Conservation (phyloP, 192 early-diverging fungal genomes). For the Pilobolus umbonatus region DNA sequence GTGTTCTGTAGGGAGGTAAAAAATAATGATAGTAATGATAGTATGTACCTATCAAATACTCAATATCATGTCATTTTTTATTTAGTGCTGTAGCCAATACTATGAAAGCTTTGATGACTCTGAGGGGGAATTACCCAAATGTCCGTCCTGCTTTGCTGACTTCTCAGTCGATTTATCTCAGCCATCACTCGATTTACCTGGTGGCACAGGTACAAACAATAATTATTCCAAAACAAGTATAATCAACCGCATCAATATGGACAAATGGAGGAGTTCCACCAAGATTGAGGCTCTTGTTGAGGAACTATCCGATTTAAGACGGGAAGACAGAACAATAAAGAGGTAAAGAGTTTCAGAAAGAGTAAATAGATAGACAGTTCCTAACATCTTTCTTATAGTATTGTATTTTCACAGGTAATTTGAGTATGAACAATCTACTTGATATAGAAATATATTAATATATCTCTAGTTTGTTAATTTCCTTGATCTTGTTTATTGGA, state of each 20-base stretch:
- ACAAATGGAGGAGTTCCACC: constrained; percentile 81
- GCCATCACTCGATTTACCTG: constrained; percentile 40
- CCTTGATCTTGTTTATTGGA: constrained; percentile 87
- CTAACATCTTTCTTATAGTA: constrained; percentile 9
- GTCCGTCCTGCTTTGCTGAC: constrained; percentile 74
- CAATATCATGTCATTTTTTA: background rate
- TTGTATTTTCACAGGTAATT: constrained; percentile 37
- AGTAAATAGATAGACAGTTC: background rate
- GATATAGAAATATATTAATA: constrained; percentile 28
- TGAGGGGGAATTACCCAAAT: constrained; percentile 45
- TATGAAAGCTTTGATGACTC: constrained; percentile 28
- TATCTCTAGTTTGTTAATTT: constrained; percentile 87
- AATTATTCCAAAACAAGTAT: constrained; percentile 65
- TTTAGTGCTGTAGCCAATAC: constrained; percentile 31
- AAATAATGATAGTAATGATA: constrained; percentile 28
- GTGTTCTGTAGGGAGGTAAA: constrained; percentile 87
- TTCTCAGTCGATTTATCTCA: constrained; percentile 74
- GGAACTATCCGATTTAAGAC: constrained; percentile 70
- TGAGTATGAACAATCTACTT: background rate
- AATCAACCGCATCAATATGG: constrained; percentile 88
- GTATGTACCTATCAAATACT: background rate
- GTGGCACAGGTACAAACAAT: constrained; percentile 25
- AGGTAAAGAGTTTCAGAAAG: constrained; percentile 22
- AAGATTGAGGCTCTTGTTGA: constrained; percentile 95
- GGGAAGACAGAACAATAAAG: constrained; percentile 74